Evolutionary conservation across 441 rosid genomes (phyloP).

Genomic region (Populus hybrid): DNA sequence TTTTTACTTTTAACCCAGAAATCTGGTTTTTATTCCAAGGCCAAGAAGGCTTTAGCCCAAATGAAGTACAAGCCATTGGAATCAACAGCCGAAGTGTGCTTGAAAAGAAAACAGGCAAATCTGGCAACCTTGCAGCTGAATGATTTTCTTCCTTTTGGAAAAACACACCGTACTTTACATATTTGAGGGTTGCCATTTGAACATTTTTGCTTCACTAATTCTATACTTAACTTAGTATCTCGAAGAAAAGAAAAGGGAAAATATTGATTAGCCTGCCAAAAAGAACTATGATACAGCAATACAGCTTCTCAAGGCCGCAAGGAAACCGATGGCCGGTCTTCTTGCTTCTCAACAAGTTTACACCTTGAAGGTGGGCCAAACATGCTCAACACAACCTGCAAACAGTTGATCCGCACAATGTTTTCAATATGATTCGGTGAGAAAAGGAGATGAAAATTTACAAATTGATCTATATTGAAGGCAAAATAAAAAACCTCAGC

Average conservation of each 20-base stretch:
- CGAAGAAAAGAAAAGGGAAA: background rate
- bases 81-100: background rate
- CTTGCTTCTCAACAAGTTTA: slow-evolving; percentile 55
- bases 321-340: slow-evolving; percentile 62
- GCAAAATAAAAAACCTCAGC: too few relatives aligned
- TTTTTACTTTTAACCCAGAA: background rate
- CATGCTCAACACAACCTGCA: slow-evolving; percentile 87
- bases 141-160: background rate
- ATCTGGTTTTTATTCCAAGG: background rate
- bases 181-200: background rate
- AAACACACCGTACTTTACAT: slow-evolving; percentile 21
- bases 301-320: slow-evolving; percentile 35
- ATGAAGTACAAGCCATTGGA: background rate
- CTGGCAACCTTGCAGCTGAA: background rate
- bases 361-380: slow-evolving; percentile 90
- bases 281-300: background rate
- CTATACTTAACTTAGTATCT: slow-evolving; percentile 12
- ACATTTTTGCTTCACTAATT: background rate
- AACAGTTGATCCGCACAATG: background rate
- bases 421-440: background rate
- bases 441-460: background rate
- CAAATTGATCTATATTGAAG: background rate
- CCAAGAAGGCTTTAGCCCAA: background rate
- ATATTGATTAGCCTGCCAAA: slow-evolving; percentile 4
- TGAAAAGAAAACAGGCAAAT: background rate